phyloP scores from a whole-genome alignment of 139 green algal species.

The Micractinium conductrix region DNA sequence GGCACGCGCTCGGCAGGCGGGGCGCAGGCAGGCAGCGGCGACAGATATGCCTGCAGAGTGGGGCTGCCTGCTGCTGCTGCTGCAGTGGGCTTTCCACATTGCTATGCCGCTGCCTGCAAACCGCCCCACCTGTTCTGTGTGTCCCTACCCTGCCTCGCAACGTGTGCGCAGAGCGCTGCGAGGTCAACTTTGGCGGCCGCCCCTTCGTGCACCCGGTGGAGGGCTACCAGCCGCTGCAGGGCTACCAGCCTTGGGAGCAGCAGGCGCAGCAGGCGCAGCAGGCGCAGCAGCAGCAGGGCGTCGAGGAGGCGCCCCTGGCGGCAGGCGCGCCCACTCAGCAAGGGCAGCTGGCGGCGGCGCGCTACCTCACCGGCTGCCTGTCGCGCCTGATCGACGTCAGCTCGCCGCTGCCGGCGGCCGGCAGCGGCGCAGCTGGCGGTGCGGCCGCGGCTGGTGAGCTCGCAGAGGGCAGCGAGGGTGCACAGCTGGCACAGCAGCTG shows the following conservation, averaged over 20 bases:
- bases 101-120: not conserved
- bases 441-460: not conserved
- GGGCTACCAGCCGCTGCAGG: slow-evolving; percentile 78
- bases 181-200: slow-evolving; percentile 49
- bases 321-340: not conserved
- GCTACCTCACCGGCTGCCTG: slow-evolving; percentile 70
- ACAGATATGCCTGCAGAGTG: not conserved
- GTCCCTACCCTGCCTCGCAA: not conserved
- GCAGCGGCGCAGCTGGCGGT: not conserved
- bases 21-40: not conserved
- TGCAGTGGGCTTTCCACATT: not conserved
- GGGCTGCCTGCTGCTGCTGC: not conserved
- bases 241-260: too few relatives aligned
- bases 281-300: slow-evolving; percentile 69
- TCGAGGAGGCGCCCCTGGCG: too few relatives aligned
- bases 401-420: not conserved
- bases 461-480: not conserved
- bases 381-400: slow-evolving; percentile 55
- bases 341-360: slow-evolving; percentile 4
- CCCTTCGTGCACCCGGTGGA: slow-evolving; percentile 75
- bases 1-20: not conserved
- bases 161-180: slow-evolving; percentile 50
- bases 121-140: not conserved
- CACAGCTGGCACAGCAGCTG: not conserved
- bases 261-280: slow-evolving; percentile 77